These are phyloP conservation scores for Lenwebbia sp. DNA, from an alignment of 345 rosid genomes.

Conservation along the genomic window DNA sequence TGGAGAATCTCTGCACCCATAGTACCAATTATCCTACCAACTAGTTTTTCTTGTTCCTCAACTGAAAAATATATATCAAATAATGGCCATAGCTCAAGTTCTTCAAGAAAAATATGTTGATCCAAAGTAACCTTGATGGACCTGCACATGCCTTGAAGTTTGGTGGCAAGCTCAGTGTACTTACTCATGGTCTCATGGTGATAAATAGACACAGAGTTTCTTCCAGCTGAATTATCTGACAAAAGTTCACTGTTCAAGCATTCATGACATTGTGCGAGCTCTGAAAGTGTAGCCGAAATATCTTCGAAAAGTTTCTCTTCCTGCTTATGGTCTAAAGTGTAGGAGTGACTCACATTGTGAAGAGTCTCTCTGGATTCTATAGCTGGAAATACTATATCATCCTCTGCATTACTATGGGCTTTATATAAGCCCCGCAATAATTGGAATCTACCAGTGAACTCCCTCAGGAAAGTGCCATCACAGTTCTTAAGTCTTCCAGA, in stretches of 20 bases:
- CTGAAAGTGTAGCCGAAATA: conserved; percentile 58
- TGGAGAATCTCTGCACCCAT: conserved; percentile 91
- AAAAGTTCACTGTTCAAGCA: conserved; percentile 16
- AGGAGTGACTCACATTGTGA: conserved; percentile 90
- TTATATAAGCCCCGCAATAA: conserved; percentile 84
- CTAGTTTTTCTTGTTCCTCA: conserved; percentile 78
- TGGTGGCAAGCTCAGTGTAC: conserved; percentile 62
- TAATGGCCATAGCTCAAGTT: conserved; percentile 85
- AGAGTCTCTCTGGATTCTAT: conserved; percentile 87
- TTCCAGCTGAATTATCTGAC: neutral
- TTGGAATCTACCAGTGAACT: conserved; percentile 72
- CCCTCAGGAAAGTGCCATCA: conserved; percentile 57
- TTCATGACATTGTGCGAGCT: conserved; percentile 55
- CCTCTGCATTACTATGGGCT: conserved; percentile 98
- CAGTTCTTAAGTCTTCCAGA: conserved; percentile 71
- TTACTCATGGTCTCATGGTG: neutral
- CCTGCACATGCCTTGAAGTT: conserved; percentile 94
- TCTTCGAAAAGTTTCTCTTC: conserved; percentile 86
- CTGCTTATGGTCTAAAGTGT: conserved; percentile 82
- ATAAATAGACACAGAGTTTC: conserved; percentile 10
- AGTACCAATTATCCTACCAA: conserved; percentile 88
- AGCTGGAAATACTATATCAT: conserved; percentile 88
- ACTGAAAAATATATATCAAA: conserved; percentile 66
- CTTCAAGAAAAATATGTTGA: conserved; percentile 78
- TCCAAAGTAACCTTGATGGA: conserved; percentile 72